Evolutionary conservation across 441 rosid genomes (phyloP).

Genomic region (Syzygium malaccense): DNA sequence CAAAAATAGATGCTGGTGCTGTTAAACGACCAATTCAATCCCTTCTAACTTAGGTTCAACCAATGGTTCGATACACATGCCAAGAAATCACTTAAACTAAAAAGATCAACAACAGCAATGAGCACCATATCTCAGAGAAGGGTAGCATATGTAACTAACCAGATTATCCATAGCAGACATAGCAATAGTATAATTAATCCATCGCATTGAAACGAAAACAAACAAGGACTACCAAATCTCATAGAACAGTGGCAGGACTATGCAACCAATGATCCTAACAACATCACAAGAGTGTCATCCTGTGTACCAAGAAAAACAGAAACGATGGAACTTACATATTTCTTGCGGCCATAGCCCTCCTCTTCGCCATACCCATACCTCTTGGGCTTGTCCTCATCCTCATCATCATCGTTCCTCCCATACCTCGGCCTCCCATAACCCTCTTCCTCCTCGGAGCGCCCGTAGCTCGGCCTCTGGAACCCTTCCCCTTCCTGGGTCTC

Average conservation of each 20-base stretch:
- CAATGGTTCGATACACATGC: neutral
- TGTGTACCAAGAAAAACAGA: neutral
- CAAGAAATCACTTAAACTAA: neutral
- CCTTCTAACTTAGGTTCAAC: neutral
- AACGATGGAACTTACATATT: constrained; percentile 26
- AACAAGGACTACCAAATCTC: neutral
- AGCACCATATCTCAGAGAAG: neutral
- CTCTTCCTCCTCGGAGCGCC: constrained; percentile 9
- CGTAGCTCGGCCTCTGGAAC: constrained; percentile 17
- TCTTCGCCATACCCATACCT: constrained; percentile 27
- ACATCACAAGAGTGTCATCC: neutral
- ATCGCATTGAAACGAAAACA: neutral
- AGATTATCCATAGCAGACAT: neutral
- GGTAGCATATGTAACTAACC: neutral
- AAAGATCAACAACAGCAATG: neutral
- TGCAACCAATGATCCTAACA: neutral
- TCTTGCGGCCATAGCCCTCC: constrained; percentile 58
- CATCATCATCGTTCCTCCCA: constrained; percentile 20
- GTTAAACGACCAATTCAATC: neutral
- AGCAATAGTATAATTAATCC: neutral
- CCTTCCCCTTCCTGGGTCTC: constrained; percentile 6
- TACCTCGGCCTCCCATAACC: constrained; percentile 13
- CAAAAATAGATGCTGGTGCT: neutral
- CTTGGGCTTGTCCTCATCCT: constrained; percentile 20
- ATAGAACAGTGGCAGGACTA: neutral